These are phyloP conservation scores for Ensete glaucum DNA, from an alignment of 176 grass and related monocot species.

Conservation along the genomic window DNA sequence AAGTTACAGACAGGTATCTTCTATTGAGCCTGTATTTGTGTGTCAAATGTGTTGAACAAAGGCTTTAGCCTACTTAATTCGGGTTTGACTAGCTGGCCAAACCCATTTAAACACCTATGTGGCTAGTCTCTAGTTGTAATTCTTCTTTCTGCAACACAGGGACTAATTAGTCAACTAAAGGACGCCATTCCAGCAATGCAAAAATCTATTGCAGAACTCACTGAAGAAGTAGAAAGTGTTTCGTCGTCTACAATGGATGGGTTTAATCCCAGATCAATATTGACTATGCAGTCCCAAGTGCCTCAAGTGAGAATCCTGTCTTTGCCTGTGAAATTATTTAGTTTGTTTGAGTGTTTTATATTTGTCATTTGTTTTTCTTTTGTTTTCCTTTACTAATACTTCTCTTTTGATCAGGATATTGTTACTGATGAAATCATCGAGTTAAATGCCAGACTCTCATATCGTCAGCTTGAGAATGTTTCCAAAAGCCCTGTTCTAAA, in stretches of 20 bases:
- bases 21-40: too few relatives aligned
- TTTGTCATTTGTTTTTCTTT: background rate
- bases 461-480: conserved; percentile 56
- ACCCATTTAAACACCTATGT: too few relatives aligned
- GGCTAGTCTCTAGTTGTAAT: background rate
- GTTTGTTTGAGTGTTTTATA: conserved; percentile 14
- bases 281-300: conserved; percentile 30
- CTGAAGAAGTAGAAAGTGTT: conserved; percentile 63
- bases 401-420: conserved; percentile 39
- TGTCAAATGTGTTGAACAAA: too few relatives aligned
- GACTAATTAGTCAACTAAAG: conserved; percentile 95
- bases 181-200: conserved; percentile 95
- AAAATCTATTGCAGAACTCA: conserved; percentile 74
- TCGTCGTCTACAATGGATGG: conserved; percentile 45
- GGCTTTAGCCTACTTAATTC: too few relatives aligned
- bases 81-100: too few relatives aligned
- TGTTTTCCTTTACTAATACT: background rate
- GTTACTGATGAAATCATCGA: conserved; percentile 45
- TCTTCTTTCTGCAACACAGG: conserved; percentile 26
- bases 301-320: conserved; percentile 36
- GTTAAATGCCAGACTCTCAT: conserved; percentile 55
- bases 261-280: conserved; percentile 34
- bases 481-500: conserved; percentile 53
- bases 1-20: too few relatives aligned
- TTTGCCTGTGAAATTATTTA: conserved; percentile 14